These are phyloP conservation scores for Cyclotella cryptica DNA, from an alignment of 108 stramenopile species.

Conservation along the genomic window DNA sequence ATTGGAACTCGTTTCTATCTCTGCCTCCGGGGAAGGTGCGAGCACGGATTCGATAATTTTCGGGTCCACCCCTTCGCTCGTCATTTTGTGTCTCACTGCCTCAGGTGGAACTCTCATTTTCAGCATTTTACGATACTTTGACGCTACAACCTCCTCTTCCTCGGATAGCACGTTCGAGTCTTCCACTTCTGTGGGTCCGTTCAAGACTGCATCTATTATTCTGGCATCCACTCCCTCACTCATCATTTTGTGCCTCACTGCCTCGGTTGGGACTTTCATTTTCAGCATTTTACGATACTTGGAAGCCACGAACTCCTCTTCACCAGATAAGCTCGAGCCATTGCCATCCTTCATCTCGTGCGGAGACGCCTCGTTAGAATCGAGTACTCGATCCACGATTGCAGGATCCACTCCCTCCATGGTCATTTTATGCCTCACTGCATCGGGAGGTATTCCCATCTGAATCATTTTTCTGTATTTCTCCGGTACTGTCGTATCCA, in stretches of 20 bases:
- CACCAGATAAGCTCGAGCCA: conserved; percentile 9
- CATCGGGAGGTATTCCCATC: conserved; percentile 78
- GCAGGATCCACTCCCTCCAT: conserved; percentile 71
- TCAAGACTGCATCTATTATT: conserved; percentile 55
- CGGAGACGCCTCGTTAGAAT: neutral
- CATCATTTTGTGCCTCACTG: conserved; percentile 70
- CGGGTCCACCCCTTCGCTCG: conserved; percentile 60
- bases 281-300: conserved; percentile 61
- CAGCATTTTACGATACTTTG: conserved; percentile 66
- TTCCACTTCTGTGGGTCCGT: neutral
- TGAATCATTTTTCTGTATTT: conserved; percentile 80
- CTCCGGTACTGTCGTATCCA: conserved; percentile 27
- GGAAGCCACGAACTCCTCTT: conserved; percentile 36
- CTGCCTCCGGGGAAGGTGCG: neutral
- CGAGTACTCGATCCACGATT: conserved; percentile 54
- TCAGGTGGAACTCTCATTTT: conserved; percentile 48
- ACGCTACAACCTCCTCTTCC: conserved; percentile 44
- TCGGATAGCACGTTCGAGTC: neutral
- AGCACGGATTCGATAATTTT: conserved; percentile 63
- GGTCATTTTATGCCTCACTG: conserved; percentile 78
- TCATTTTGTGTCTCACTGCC: conserved; percentile 74
- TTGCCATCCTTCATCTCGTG: neutral
- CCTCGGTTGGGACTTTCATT: conserved; percentile 35
- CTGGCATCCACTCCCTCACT: conserved; percentile 64
- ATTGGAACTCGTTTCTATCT: neutral